Evolutionary conservation across 2,329 filamentous ascomycete species (phyloP).

Genomic region (Pyrenochaeta sp.): DNA sequence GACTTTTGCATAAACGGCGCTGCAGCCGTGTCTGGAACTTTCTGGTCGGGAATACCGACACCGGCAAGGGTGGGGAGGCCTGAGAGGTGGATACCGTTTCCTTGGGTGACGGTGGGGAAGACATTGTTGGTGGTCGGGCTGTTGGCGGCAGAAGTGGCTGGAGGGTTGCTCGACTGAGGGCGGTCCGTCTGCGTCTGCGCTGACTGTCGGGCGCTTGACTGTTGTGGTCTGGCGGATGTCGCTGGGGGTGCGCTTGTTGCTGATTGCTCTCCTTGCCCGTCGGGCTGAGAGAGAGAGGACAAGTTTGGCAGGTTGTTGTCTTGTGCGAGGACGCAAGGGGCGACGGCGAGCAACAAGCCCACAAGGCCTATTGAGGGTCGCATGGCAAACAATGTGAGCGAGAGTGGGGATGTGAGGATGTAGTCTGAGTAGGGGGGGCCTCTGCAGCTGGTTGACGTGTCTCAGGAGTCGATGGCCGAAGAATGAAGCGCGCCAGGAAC

Average conservation of each 20-base stretch:
- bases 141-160: constrained; percentile 11
- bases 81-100: constrained; percentile 40
- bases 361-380: constrained; percentile 41
- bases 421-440: constrained; percentile 19
- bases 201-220: constrained; percentile 26
- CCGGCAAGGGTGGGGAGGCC: constrained; percentile 65
- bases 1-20: constrained; percentile 95
- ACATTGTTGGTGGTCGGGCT: constrained; percentile 17
- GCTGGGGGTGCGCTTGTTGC: constrained; percentile 23
- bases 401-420: constrained; percentile 17
- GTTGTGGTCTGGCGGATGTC: constrained; percentile 13
- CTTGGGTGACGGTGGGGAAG: constrained; percentile 18
- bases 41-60: constrained; percentile 70
- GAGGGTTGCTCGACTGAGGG: constrained; percentile 12
- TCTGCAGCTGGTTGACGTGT: constrained; percentile 23
- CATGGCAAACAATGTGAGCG: constrained; percentile 33
- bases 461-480: constrained; percentile 27
- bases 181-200: constrained; percentile 12
- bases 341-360: constrained; percentile 40
- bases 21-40: constrained; percentile 81
- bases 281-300: constrained; percentile 32
- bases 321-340: constrained; percentile 45
- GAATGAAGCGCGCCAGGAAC: constrained; percentile 13
- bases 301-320: constrained; percentile 38
- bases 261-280: constrained; percentile 25